A percentile compares a stretch with the other conserved stretches of the same genome.
phyloP scores from a whole-genome alignment of 208 protist species.

The Crithidia fasciculata region DNA sequence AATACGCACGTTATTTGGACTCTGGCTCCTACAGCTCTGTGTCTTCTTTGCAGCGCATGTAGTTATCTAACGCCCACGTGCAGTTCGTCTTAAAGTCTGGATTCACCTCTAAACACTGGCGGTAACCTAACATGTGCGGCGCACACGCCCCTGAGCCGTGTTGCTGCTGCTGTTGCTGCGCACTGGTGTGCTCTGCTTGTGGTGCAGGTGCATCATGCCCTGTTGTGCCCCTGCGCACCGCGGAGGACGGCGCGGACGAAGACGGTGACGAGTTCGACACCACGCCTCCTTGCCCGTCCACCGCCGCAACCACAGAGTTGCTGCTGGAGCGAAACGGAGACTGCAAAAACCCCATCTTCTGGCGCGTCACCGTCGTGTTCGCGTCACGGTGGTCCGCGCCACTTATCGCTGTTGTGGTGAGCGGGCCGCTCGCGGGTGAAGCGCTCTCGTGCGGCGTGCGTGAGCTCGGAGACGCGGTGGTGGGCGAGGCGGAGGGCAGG shows the following conservation, averaged over 20 bases:
- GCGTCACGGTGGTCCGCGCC: too few relatives aligned
- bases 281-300: too few relatives aligned
- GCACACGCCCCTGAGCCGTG: constrained; percentile 19
- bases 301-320: too few relatives aligned
- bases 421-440: too few relatives aligned
- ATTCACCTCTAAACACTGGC: constrained; percentile 47
- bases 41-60: constrained; percentile 39
- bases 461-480: neutral
- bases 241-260: neutral
- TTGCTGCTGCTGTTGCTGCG: neutral
- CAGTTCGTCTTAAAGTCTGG: constrained; percentile 47
- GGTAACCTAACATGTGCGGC: constrained; percentile 38
- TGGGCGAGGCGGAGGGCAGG: neutral
- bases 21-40: constrained; percentile 9
- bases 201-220: neutral
- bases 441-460: too few relatives aligned
- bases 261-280: neutral
- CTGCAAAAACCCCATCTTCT: too few relatives aligned
- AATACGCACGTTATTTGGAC: too few relatives aligned
- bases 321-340: too few relatives aligned
- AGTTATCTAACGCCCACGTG: constrained; percentile 48
- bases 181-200: neutral
- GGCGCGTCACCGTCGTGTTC: too few relatives aligned
- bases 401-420: too few relatives aligned
- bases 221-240: neutral